A percentile compares a stretch with the other conserved stretches of the same genome.
phyloP scores from a whole-genome alignment of 805 yeast genomes.

The Gaillardinia entomophila region DNA sequence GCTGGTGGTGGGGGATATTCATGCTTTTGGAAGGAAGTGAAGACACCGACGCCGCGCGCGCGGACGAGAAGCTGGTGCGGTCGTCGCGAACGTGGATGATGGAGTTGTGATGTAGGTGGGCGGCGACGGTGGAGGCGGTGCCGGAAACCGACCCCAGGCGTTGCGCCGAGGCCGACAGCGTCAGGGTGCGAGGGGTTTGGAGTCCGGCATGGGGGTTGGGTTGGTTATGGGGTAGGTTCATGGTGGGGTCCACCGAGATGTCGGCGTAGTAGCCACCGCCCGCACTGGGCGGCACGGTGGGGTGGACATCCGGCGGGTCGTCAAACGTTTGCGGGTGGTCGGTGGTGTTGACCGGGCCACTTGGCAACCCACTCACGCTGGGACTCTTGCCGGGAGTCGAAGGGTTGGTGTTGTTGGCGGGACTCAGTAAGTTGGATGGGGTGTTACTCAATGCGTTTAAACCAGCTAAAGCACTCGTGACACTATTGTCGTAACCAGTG shows the following conservation, averaged over 20 bases:
- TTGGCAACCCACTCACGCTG: conserved; percentile 5
- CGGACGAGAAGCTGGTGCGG: conserved; percentile 26
- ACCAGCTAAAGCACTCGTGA: conserved; percentile 39
- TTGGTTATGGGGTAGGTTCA: conserved; percentile 40
- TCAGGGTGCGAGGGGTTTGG: conserved; percentile 26
- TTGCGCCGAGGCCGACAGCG: conserved; percentile 9
- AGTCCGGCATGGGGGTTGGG: conserved; percentile 24
- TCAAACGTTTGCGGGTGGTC: conserved; percentile 23
- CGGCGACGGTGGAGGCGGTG: conserved; percentile 3
- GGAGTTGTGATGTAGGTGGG: conserved; percentile 28
- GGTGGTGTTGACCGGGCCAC: conserved; percentile 11
- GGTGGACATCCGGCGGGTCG: conserved; percentile 22
- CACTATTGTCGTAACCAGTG: conserved; percentile 36
- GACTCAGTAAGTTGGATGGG: conserved; percentile 23
- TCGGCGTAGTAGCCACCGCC: conserved; percentile 42
- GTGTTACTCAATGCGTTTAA: conserved; percentile 36
- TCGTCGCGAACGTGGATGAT: conserved; percentile 38
- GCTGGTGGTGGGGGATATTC: conserved; percentile 44
- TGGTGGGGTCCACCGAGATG: conserved; percentile 38
- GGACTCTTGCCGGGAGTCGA: conserved; percentile 8
- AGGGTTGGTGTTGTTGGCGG: conserved; percentile 5
- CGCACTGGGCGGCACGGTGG: conserved; percentile 18
- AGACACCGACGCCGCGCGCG: conserved; percentile 32
- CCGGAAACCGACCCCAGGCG: not conserved
- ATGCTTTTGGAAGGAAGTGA: conserved; percentile 39